phyloP scores from a whole-genome alignment of 371 early-diverging fungal genomes.

The Mucor sp. region DNA sequence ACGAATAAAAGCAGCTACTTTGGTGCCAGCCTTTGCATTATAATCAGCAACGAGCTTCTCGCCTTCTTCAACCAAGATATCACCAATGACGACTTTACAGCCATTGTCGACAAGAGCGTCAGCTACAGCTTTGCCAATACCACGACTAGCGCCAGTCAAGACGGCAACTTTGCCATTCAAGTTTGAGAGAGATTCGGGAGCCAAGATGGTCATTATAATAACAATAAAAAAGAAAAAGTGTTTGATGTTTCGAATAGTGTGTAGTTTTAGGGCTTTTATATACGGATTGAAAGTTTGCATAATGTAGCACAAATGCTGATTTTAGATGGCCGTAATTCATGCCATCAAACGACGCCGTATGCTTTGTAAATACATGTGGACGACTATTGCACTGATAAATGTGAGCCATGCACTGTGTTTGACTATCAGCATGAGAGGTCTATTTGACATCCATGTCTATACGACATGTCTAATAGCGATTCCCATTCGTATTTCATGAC shows the following conservation, averaged over 20 bases:
- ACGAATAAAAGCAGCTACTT: conserved; percentile 46
- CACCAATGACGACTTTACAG: conserved; percentile 69
- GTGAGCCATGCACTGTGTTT: background rate
- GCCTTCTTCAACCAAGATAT: conserved; percentile 53
- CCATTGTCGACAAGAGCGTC: conserved; percentile 47
- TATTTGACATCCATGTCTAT: background rate
- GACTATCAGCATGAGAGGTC: background rate
- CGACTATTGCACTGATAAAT: background rate
- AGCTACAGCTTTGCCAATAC: conserved; percentile 65
- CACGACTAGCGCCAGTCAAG: conserved; percentile 84
- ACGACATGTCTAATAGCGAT: background rate
- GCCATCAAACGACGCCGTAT: background rate
- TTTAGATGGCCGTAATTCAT: background rate
- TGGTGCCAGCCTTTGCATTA: conserved; percentile 33
- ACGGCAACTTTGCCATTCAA: conserved; percentile 54
- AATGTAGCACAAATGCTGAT: background rate
- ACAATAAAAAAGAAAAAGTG: background rate
- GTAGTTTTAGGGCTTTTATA: background rate
- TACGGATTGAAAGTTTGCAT: background rate
- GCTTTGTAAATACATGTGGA: background rate
- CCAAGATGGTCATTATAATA: background rate
- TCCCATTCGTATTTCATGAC: background rate
- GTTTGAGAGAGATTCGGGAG: background rate
- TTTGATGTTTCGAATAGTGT: background rate
- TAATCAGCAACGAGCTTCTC: conserved; percentile 33